Conservation (phyloP, 2,329 filamentous ascomycete genomes). For the Epichloe glyceriae region DNA sequence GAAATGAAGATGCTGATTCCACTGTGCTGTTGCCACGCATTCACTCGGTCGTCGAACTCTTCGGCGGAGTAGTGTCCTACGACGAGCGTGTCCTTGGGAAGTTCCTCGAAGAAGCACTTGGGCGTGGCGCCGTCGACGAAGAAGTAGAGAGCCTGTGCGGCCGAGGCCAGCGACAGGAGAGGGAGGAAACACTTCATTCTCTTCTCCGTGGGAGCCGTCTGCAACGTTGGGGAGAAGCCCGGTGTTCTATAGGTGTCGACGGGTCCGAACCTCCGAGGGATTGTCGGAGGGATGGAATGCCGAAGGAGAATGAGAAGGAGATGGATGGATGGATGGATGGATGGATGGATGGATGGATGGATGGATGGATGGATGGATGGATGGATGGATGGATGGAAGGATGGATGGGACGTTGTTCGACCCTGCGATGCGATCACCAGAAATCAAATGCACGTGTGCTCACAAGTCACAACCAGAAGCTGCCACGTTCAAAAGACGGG, state of each 20-base stretch:
- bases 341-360: neutral
- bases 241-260: no score
- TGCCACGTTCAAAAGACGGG: no score
- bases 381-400: no score
- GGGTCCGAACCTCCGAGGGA: no score
- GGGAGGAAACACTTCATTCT: constrained; percentile 50
- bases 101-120: constrained; percentile 97
- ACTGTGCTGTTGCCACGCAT: constrained; percentile 58
- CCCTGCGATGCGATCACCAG: no score
- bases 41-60: constrained; percentile 62
- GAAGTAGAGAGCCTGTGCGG: constrained; percentile 81
- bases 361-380: neutral
- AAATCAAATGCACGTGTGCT: no score
- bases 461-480: no score
- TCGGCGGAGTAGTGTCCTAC: constrained; percentile 85
- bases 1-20: constrained; percentile 78
- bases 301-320: neutral
- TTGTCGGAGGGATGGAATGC: no score
- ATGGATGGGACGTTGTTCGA: neutral
- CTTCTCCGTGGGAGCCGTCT: neutral
- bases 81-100: constrained; percentile 93
- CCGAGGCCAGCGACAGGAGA: constrained; percentile 50
- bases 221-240: no score
- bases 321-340: neutral
- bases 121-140: constrained; percentile 75